phyloP scores from a whole-genome alignment of 306 rosid genomes.

The Ammopiptanthus mongolicus region DNA sequence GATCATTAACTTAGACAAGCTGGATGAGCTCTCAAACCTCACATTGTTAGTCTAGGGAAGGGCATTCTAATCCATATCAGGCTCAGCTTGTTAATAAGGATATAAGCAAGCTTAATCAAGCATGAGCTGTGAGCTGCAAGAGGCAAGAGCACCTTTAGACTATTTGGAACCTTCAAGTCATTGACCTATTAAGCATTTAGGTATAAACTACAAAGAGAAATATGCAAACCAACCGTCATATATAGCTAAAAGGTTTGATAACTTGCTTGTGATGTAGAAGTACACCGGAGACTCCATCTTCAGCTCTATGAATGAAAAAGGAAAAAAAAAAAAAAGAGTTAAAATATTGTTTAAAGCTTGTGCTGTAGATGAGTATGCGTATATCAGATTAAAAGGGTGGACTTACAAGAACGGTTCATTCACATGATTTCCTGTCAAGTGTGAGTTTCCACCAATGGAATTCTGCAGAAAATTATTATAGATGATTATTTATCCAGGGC shows the following conservation, averaged over 20 bases:
- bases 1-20: not conserved
- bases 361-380: not conserved
- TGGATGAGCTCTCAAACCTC: not conserved
- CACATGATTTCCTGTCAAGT: conserved; percentile 82
- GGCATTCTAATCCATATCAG: conserved; percentile 4
- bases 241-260: conserved; percentile 67
- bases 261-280: conserved; percentile 99
- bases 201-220: conserved; percentile 47
- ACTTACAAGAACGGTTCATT: conserved; percentile 89
- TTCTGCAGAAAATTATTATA: conserved; percentile 57
- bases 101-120: not conserved
- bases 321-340: not conserved
- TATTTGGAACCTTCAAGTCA: conserved; percentile 19
- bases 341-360: conserved; percentile 9
- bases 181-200: conserved; percentile 31
- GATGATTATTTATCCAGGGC: conserved; percentile 23
- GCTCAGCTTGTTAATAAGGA: conserved; percentile 16
- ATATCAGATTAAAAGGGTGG: not conserved
- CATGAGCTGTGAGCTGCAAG: not conserved
- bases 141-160: conserved; percentile 3
- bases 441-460: conserved; percentile 92
- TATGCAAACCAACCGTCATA: conserved; percentile 86
- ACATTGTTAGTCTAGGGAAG: not conserved
- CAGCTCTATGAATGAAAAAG: conserved; percentile 56
- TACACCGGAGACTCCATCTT: conserved; percentile 97